Percentiles rank a stretch among this genome's conserved stretches.
Conservation (phyloP, 805 yeast genomes). For the Clavispora fructus region DNA sequence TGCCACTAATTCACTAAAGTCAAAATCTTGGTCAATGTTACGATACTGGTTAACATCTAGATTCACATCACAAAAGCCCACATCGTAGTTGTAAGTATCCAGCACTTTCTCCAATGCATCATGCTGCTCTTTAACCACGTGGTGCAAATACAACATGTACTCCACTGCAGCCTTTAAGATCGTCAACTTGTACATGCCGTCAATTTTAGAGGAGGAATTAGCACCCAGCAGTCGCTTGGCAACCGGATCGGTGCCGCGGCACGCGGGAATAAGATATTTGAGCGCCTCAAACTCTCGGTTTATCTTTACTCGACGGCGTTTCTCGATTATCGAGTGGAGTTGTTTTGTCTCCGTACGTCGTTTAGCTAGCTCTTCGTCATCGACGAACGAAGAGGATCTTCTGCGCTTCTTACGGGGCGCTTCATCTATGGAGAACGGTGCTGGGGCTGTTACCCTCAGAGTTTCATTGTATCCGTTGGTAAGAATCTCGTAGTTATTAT, state of each 20-base stretch:
- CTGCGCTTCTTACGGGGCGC: constrained; percentile 32
- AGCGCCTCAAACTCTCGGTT: constrained; percentile 80
- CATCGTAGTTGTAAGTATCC: constrained; percentile 33
- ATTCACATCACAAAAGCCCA: constrained; percentile 49
- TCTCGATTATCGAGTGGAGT: constrained; percentile 72
- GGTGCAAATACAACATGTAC: constrained; percentile 66
- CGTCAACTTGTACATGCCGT: constrained; percentile 75
- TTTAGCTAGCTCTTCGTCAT: constrained; percentile 36
- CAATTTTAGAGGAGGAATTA: constrained; percentile 30
- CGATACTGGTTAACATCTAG: constrained; percentile 56
- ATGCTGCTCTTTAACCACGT: constrained; percentile 48
- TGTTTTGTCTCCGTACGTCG: constrained; percentile 41
- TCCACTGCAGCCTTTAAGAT: constrained; percentile 80
- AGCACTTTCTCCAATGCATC: constrained; percentile 27
- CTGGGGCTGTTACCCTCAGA: not conserved
- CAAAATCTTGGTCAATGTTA: constrained; percentile 52
- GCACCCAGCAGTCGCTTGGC: constrained; percentile 7
- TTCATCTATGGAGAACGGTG: constrained; percentile 3
- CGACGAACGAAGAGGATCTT: constrained; percentile 33
- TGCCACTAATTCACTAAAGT: constrained; percentile 34
- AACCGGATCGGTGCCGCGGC: constrained; percentile 43
- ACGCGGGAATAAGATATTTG: constrained; percentile 73
- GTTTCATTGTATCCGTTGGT: constrained; percentile 28
- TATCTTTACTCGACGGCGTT: constrained; percentile 71
- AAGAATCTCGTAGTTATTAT: constrained; percentile 37